Conservation (phyloP, 2,329 filamentous ascomycete species). For the Aschersonia sp. region DNA sequence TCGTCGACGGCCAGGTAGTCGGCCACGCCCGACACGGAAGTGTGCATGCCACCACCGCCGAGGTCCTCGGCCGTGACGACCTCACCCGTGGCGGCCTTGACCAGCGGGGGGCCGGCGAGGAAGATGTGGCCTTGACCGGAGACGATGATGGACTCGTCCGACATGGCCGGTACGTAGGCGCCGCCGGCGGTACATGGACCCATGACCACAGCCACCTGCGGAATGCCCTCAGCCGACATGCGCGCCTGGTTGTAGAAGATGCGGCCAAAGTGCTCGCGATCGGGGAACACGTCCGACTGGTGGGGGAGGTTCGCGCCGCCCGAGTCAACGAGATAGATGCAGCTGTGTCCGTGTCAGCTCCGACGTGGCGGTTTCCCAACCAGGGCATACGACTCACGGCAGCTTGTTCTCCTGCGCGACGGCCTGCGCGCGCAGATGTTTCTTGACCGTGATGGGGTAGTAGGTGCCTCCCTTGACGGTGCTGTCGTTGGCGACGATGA, state of each 20-base stretch:
- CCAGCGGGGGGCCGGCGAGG: conserved; percentile 81
- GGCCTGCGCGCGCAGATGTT: conserved; percentile 83
- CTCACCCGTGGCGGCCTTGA: conserved; percentile 93
- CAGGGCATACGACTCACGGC: neutral
- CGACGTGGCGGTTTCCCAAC: no score
- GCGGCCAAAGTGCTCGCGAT: conserved; percentile 86
- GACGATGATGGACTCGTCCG: conserved; percentile 94
- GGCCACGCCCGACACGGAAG: conserved; percentile 79
- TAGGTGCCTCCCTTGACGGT: conserved; percentile 97
- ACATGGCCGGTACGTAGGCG: conserved; percentile 94
- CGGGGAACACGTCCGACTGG: conserved; percentile 91
- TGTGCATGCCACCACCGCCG: conserved; percentile 80
- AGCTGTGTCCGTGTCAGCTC: conserved; percentile 26
- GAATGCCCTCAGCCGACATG: conserved; percentile 80
- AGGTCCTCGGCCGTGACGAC: conserved; percentile 82
- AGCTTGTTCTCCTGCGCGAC: conserved; percentile 78
- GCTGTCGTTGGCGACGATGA: conserved; percentile 91
- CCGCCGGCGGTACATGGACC: conserved; percentile 92
- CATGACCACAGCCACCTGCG: conserved; percentile 93
- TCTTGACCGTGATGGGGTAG: conserved; percentile 94
- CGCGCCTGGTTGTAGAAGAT: conserved; percentile 98
- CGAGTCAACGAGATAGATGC: conserved; percentile 92
- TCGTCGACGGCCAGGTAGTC: conserved; percentile 94
- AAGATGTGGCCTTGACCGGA: conserved; percentile 95
- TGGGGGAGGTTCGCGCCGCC: conserved; percentile 91